Evolutionary conservation across 768 basidiomycete species (phyloP).

Genomic region (Ramaria rubella): DNA sequence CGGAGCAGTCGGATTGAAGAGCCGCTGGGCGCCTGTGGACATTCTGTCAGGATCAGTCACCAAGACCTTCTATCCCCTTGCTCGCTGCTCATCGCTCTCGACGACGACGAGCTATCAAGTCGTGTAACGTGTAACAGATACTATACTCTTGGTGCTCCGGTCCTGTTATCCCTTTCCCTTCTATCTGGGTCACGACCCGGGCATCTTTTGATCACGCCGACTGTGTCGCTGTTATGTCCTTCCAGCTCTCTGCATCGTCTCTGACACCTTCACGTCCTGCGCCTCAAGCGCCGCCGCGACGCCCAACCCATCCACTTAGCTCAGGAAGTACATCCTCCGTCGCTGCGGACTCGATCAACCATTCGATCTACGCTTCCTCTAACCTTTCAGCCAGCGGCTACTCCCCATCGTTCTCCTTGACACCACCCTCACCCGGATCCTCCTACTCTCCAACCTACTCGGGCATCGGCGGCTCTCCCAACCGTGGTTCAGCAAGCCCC

Average conservation of each 20-base stretch:
- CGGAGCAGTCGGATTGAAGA: not conserved
- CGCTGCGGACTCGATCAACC: slow-evolving; percentile 7
- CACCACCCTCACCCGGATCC: slow-evolving; percentile 42
- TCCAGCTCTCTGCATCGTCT: slow-evolving; percentile 46
- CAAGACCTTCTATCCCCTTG: not conserved
- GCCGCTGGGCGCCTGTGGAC: not conserved
- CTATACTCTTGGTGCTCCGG: not conserved
- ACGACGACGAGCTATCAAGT: not conserved
- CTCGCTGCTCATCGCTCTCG: not conserved
- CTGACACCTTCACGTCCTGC: slow-evolving; percentile 75
- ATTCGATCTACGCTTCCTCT: slow-evolving; percentile 28
- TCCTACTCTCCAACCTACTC: slow-evolving; percentile 64
- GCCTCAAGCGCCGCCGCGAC: slow-evolving; percentile 58
- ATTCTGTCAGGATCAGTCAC: not conserved
- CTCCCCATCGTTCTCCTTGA: slow-evolving; percentile 50
- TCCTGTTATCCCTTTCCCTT: not conserved
- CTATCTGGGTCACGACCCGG: not conserved
- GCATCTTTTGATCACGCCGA: not conserved
- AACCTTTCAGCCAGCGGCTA: slow-evolving; percentile 43
- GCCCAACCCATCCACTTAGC: slow-evolving; percentile 32
- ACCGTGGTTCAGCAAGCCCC: slow-evolving; percentile 25
- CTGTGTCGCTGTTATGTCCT: slow-evolving; percentile 35
- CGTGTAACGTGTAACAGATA: not conserved
- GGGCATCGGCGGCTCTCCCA: slow-evolving; percentile 75
- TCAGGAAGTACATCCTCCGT: not conserved